Evolutionary conservation across 2,329 filamentous ascomycete genomes (phyloP).

Genomic region (Trichoderma afroharzianum): DNA sequence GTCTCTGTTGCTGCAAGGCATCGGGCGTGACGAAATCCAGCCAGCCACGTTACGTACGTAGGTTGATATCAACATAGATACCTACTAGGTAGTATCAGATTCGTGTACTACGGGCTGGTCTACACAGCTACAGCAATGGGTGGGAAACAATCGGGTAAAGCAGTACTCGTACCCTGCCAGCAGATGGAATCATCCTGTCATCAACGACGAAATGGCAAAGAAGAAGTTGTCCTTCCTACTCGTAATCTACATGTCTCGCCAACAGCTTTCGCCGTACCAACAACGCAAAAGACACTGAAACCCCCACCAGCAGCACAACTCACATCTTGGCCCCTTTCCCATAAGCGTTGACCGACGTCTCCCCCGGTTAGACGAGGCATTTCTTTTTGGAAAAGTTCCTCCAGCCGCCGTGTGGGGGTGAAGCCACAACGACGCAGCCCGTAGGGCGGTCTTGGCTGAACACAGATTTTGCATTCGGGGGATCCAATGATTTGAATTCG

Average conservation of each 20-base stretch:
- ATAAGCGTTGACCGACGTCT: neutral
- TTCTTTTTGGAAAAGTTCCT: neutral
- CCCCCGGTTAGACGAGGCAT: neutral
- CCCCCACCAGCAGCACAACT: neutral
- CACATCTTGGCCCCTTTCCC: neutral
- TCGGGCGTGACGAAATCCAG: neutral
- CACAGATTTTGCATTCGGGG: neutral
- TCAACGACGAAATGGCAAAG: neutral
- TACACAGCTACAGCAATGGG: neutral
- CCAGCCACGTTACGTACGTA: neutral
- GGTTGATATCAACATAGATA: neutral
- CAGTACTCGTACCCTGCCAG: neutral
- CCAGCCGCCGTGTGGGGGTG: neutral
- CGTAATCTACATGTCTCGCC: neutral
- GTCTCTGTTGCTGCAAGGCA: neutral
- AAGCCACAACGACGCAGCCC: neutral
- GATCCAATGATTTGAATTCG: neutral
- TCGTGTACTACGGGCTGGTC: too few relatives aligned
- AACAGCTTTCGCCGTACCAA: neutral
- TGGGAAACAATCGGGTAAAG: neutral
- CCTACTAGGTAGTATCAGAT: neutral
- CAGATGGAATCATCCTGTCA: neutral
- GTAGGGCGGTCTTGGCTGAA: neutral
- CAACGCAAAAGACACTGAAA: neutral
- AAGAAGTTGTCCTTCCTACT: neutral